These are phyloP conservation scores for Terfezia claveryi DNA, from an alignment of 495 filamentous ascomycete genomes.

Conservation along the genomic window DNA sequence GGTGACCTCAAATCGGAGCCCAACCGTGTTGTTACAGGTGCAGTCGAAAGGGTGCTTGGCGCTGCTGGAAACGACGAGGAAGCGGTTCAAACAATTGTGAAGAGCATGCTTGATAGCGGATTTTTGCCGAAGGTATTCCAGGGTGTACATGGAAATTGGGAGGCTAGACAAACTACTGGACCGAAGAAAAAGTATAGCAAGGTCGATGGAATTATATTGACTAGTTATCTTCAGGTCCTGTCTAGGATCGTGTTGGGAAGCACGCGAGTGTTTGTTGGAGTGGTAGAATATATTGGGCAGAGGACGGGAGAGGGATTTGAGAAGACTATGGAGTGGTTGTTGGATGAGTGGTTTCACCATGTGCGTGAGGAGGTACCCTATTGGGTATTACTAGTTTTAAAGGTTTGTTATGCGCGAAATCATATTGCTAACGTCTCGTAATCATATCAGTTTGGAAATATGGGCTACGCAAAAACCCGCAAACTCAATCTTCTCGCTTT, in stretches of 20 bases:
- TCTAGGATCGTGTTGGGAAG: slow-evolving; percentile 53
- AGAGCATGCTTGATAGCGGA: slow-evolving; percentile 43
- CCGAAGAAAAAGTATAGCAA: slow-evolving; percentile 40
- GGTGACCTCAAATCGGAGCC: slow-evolving; percentile 38
- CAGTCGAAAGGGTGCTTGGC: slow-evolving; percentile 50
- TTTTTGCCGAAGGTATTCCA: slow-evolving; percentile 45
- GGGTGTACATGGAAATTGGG: slow-evolving; percentile 46
- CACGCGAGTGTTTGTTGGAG: slow-evolving; percentile 39
- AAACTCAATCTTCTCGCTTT: slow-evolving; percentile 69
- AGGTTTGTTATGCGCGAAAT: neutral
- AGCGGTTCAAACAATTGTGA: slow-evolving; percentile 40
- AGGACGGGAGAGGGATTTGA: slow-evolving; percentile 24
- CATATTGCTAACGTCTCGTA: neutral
- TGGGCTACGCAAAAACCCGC: slow-evolving; percentile 46
- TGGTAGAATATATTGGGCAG: slow-evolving; percentile 26
- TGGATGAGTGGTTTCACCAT: slow-evolving; percentile 70
- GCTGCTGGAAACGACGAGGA: slow-evolving; percentile 46
- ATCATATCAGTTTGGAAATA: slow-evolving; percentile 39
- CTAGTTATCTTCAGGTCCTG: slow-evolving; percentile 66
- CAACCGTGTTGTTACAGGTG: slow-evolving; percentile 39
- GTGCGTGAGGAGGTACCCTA: neutral
- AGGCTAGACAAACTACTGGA: slow-evolving; percentile 52
- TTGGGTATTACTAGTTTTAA: too few relatives aligned
- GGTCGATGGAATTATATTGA: slow-evolving; percentile 47
- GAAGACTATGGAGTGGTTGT: slow-evolving; percentile 44